These are phyloP conservation scores for Penicillium subrubescens DNA, from an alignment of 495 filamentous ascomycete species.

Conservation along the genomic window DNA sequence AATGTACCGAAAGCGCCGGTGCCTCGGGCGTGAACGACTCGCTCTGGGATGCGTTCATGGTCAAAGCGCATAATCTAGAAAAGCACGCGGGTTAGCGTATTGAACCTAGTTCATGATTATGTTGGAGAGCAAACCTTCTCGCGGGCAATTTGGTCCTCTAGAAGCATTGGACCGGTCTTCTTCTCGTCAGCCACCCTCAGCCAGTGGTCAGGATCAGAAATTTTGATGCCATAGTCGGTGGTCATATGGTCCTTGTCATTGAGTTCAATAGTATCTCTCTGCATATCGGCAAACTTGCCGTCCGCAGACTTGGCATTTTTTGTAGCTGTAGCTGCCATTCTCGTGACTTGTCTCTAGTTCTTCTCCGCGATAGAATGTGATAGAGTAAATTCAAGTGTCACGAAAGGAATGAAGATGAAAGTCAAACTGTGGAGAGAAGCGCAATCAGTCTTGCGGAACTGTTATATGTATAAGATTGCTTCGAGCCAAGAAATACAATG, in stretches of 20 bases:
- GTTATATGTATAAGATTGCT: neutral
- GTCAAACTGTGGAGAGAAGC: neutral
- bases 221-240: slow-evolving; percentile 77
- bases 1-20: slow-evolving; percentile 84
- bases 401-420: neutral
- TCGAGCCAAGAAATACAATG: neutral
- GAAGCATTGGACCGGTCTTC: slow-evolving; percentile 67
- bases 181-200: slow-evolving; percentile 63
- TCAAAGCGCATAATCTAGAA: slow-evolving; percentile 76
- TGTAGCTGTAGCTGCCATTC: slow-evolving; percentile 1
- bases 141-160: slow-evolving; percentile 80
- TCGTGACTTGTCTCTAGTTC: neutral
- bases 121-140: slow-evolving; percentile 61
- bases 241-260: slow-evolving; percentile 56
- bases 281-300: slow-evolving; percentile 36
- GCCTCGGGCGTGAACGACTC: slow-evolving; percentile 88
- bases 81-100: neutral
- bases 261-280: slow-evolving; percentile 37
- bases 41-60: slow-evolving; percentile 85
- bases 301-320: slow-evolving; percentile 7
- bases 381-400: neutral
- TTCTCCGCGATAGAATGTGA: neutral
- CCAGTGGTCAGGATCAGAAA: slow-evolving; percentile 78
- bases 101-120: neutral
- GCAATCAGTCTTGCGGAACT: no score